A percentile compares a stretch with the other conserved stretches of the same genome.
phyloP scores from a whole-genome alignment of 148 eudicot genomes.

The Rheum nobile region DNA sequence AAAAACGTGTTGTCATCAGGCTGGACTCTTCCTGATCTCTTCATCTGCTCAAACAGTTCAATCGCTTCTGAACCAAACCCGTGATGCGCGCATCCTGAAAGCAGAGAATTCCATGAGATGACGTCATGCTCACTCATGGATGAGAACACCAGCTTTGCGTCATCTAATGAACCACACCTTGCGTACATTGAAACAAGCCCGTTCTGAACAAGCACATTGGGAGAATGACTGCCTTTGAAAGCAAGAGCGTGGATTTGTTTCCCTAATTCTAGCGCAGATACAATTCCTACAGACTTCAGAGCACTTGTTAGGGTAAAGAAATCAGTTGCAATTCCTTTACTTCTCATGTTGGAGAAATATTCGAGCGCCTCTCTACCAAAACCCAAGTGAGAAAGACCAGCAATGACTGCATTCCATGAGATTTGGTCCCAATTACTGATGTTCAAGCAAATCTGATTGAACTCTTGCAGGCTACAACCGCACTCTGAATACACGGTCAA shows the following conservation, averaged over 20 bases:
- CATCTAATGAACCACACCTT: constrained; percentile 32
- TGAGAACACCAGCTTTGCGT: constrained; percentile 33
- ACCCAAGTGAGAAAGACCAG: constrained; percentile 44
- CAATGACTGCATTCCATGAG: constrained; percentile 53
- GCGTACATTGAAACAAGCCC: constrained; percentile 61
- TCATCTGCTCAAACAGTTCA: constrained; percentile 42
- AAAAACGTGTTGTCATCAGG: constrained; percentile 38
- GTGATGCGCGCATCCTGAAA: constrained; percentile 37
- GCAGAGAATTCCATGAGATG: constrained; percentile 54
- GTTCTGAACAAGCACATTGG: constrained; percentile 29
- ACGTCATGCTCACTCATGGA: constrained; percentile 31
- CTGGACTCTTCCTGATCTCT: constrained; percentile 20
- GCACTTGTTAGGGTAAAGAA: constrained; percentile 34
- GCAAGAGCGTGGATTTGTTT: constrained; percentile 36
- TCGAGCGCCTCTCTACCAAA: constrained; percentile 22
- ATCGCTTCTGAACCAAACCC: constrained; percentile 37
- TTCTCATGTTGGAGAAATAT: constrained; percentile 42
- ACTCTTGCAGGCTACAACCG: constrained; percentile 25
- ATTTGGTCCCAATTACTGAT: constrained; percentile 35
- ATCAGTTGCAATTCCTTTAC: constrained; percentile 27
- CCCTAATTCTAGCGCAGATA: constrained; percentile 34
- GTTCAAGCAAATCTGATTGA: constrained; percentile 21
- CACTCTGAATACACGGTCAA: constrained; percentile 38
- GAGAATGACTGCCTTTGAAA: constrained; percentile 25
- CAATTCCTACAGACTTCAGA: constrained; percentile 27